phyloP scores from a whole-genome alignment of 345 rosid species.

The Jatropha curcas region DNA sequence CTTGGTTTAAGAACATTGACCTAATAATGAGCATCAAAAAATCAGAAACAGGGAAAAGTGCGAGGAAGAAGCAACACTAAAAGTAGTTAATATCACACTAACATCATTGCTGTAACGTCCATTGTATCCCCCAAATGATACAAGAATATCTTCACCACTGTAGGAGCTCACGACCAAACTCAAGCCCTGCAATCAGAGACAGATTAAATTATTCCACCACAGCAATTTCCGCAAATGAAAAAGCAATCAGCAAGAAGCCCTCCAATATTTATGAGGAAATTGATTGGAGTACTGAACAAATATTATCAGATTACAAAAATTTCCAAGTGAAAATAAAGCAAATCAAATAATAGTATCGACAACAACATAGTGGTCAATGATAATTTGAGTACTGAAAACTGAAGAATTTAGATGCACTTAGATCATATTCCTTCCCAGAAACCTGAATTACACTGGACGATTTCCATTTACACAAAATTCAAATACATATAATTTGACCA shows the following conservation, averaged over 20 bases:
- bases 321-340: neutral
- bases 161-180: slow-evolving; percentile 83
- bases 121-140: slow-evolving; percentile 96
- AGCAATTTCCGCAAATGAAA: slow-evolving; percentile 4
- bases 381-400: neutral
- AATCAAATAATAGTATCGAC: neutral
- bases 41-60: slow-evolving; percentile 22
- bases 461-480: neutral
- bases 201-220: slow-evolving; percentile 3
- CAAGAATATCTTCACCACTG: slow-evolving; percentile 80
- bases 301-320: neutral
- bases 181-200: slow-evolving; percentile 62
- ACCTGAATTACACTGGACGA: neutral
- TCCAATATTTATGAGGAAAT: neutral
- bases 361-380: neutral
- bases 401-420: neutral
- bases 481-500: slow-evolving; percentile 1
- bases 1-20: slow-evolving; percentile 92
- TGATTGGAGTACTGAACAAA: neutral
- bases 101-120: slow-evolving; percentile 97
- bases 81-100: slow-evolving; percentile 22
- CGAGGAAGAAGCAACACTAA: neutral
- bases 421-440: neutral
- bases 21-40: slow-evolving; percentile 38
- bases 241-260: too few relatives aligned